Evolutionary conservation across 257 asterid genomes (phyloP), one percentile per base, ranked within the genome.

Genomic region (Solanum tarapatanum): DNA sequence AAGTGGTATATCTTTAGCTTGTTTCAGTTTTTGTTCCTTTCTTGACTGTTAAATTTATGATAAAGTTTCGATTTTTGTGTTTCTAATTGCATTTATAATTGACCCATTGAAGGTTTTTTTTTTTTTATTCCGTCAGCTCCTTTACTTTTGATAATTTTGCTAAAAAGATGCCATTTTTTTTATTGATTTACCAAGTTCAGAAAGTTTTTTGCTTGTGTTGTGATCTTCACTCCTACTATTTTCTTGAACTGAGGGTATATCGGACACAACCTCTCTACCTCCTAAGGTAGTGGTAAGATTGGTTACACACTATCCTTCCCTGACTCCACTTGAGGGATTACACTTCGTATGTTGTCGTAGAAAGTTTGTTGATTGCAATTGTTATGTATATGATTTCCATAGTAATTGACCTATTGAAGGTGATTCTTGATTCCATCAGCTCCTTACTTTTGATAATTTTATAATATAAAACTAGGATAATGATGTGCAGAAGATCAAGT

Each of bases 1-100:
- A 95, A 95, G 99, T 95, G 98, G 99, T 97, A 94, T 37, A 30
- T 87, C 87, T 88, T 73, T 70, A 30, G 41, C 88, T 69, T 69
- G 13, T 83, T 37, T 35, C 72, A 68, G 36, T 62, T 41, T 69
- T 36, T 80, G 3, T 60, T 82, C 83, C 60, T 45, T 37, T 76
- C 0, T 80, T 80, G 41, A 45, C 39, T 80, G 26, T 80, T 80
- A 10, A 45, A 28, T 45, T 45, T 28, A 45, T 1, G 9, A 43
- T 80, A 14, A 5, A 11, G 7, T 35, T 70, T 16, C 11, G 77
- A 16, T 70, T 7, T 16, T 70, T 70, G 24, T 70, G 9, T 35
- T 70, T 70, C 6, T 80, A 80, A 28, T 45, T 80, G 0, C 17
- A 37, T 28, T 28, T 14, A 26, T 45, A 80, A 48, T 14, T 45